These are phyloP conservation scores for Cryoendolithus antarcticus DNA, from an alignment of 2,329 filamentous ascomycete genomes.

Conservation along the genomic window DNA sequence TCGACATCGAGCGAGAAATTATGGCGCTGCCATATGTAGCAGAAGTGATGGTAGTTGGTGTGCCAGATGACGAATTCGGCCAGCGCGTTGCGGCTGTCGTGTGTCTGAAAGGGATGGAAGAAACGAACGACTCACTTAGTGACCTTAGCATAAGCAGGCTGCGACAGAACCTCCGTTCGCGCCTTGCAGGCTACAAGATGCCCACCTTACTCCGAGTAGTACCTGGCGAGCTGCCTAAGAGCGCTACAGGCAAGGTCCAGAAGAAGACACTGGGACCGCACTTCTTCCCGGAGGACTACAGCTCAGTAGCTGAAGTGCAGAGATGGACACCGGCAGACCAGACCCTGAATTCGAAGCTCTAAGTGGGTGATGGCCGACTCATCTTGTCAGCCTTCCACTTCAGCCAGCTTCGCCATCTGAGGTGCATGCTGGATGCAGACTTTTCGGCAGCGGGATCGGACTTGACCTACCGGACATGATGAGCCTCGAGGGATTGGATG, in stretches of 20 bases:
- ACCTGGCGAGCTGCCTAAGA: conserved; percentile 36
- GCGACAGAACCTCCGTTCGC: conserved; percentile 31
- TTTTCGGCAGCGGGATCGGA: too few relatives aligned
- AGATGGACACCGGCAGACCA: conserved; percentile 12
- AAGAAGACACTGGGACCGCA: conserved; percentile 30
- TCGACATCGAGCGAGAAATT: conserved; percentile 43
- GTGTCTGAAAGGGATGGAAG: conserved; percentile 25
- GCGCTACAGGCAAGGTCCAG: conserved; percentile 37
- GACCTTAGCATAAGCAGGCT: conserved; percentile 29
- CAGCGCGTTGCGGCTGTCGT: conserved; percentile 43
- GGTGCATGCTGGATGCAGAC: too few relatives aligned
- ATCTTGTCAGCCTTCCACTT: too few relatives aligned
- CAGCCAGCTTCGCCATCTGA: too few relatives aligned
- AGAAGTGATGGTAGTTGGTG: conserved; percentile 42
- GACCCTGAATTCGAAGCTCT: conserved; percentile 9
- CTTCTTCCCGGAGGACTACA: conserved; percentile 19
- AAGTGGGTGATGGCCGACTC: conserved; percentile 2
- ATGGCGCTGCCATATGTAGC: conserved; percentile 36
- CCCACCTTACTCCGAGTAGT: conserved; percentile 35
- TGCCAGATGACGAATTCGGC: conserved; percentile 42
- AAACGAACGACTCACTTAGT: conserved; percentile 9
- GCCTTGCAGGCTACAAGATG: conserved; percentile 37
- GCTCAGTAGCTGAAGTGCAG: conserved; percentile 13
- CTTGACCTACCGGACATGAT: too few relatives aligned
- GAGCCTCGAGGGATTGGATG: too few relatives aligned